Base-by-base conservation (phyloP, 352 stramenopile species). In the Elongisporangium prolatum region DNA sequence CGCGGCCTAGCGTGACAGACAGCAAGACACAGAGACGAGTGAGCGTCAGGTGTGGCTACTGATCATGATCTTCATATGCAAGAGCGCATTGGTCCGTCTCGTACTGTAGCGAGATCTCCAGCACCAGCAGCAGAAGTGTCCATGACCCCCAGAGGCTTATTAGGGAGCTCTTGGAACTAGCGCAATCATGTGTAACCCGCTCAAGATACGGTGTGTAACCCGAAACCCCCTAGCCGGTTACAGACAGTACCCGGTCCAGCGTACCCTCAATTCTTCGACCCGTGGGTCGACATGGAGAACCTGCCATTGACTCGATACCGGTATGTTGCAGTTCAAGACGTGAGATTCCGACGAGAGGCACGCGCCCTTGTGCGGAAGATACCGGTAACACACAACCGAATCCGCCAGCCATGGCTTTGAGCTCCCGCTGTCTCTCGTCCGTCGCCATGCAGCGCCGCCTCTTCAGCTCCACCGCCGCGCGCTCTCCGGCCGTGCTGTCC, bases 401-500 rank as follows among this genome's bases (percentile, higher is more conserved):
- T 44, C 34, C 34, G 1, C 34, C 34, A 17, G 9, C 34, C 34
- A 44, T 17, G 34, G 34, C 10, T 17, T 3, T 44, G 34, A 44
- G 34, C 34, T 44, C 28, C 7, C 2, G 28, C 28, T 10, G 28
- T 10, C 28, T 44, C 34, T 17, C 34, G 3, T 38, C 28, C 28
- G 9, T 10, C 34, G 10, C 11, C 34, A 44, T 44, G 34, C 34
- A 44, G 11, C 34, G 34, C 34, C 34, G 34, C 34, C 34, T 44
- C 34, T 44, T 44, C 34, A 44, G 34, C 34, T 38, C 28, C 28
- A 13, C 28, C 28, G 11, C 34, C 0, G 34, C 61, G 17, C 72
- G 69, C 21, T 69, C 72, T 34, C 51, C 59, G 25, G 64, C 74
- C 2, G 63, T 91, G 52, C 64, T 75, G 28, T 60, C 53, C 55